A percentile compares a stretch with the other conserved stretches of the same genome.
Evolutionary conservation across 176 grass and related monocot genomes (phyloP).

Genomic region (Carex pumila): DNA sequence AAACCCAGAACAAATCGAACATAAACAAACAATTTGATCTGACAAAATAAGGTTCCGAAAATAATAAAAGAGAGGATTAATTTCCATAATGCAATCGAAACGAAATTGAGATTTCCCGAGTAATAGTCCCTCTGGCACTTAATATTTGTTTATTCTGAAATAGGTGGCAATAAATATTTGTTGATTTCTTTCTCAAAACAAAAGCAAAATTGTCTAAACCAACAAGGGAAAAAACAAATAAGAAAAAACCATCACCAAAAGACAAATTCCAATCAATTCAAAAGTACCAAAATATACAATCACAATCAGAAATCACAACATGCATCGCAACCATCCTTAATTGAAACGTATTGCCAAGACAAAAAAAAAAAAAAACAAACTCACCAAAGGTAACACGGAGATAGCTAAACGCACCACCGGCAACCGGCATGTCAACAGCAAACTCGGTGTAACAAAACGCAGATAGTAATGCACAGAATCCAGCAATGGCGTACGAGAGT

Average conservation of each 20-base stretch:
- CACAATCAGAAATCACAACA: neutral
- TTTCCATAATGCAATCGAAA: neutral
- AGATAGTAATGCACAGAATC: constrained; percentile 77
- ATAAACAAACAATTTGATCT: neutral
- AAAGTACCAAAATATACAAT: neutral
- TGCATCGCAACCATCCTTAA: neutral
- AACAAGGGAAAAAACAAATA: neutral
- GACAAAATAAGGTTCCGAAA: neutral
- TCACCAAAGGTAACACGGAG: constrained; percentile 77
- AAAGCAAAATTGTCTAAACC: neutral
- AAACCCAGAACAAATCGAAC: neutral
- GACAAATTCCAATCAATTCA: neutral
- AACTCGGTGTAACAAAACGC: constrained; percentile 99
- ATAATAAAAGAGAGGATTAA: neutral
- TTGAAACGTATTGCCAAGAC: neutral
- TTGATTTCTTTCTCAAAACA: neutral
- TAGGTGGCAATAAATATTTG: neutral
- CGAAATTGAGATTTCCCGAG: neutral
- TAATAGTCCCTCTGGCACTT: neutral
- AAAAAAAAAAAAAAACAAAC: neutral
- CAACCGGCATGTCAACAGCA: constrained; percentile 84
- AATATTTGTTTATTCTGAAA: neutral
- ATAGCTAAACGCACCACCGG: constrained; percentile 65
- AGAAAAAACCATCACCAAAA: neutral
- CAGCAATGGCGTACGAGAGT: constrained; percentile 84